These are phyloP conservation scores for Rhizopogon salebrosus DNA, from an alignment of 768 basidiomycete species.

Conservation along the genomic window DNA sequence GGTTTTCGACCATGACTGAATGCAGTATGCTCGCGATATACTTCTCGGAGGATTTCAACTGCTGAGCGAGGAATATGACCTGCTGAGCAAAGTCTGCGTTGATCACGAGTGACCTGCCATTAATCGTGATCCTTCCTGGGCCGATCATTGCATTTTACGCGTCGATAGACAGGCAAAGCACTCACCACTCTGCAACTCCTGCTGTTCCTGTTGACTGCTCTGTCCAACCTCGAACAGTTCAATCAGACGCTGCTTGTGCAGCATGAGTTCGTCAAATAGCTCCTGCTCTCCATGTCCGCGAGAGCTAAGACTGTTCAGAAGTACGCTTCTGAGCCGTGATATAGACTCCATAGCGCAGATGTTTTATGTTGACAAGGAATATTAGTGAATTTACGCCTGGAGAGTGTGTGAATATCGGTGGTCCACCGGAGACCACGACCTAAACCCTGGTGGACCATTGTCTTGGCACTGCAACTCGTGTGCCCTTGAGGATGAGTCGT, in stretches of 20 bases:
- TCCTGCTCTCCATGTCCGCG: conserved; percentile 60
- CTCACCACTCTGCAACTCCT: conserved; percentile 56
- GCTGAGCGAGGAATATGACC: conserved; percentile 71
- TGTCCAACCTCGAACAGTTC: conserved; percentile 62
- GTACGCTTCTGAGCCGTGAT: conserved; percentile 47
- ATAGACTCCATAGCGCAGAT: conserved; percentile 50
- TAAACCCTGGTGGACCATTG: conserved; percentile 1
- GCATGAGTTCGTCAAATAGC: conserved; percentile 69
- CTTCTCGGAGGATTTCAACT: conserved; percentile 79
- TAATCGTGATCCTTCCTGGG: conserved; percentile 60
- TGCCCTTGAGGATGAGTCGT: conserved; percentile 1
- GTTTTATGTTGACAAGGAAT: neutral
- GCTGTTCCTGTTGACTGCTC: conserved; percentile 58
- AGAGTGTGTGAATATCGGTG: conserved; percentile 1
- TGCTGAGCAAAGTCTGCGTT: conserved; percentile 79
- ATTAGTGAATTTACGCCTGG: neutral
- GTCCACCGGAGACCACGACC: conserved; percentile 4
- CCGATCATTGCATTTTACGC: neutral
- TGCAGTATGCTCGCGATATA: conserved; percentile 69
- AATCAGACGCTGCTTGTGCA: conserved; percentile 58
- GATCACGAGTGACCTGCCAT: conserved; percentile 64
- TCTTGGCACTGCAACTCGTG: neutral
- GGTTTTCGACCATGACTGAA: conserved; percentile 54
- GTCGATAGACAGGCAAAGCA: conserved; percentile 27
- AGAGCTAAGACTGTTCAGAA: conserved; percentile 43